Evolutionary conservation across 2,329 filamentous ascomycete genomes (phyloP), one percentile per base, ranked within the genome.

Genomic region (Setomelanomma holmii): DNA sequence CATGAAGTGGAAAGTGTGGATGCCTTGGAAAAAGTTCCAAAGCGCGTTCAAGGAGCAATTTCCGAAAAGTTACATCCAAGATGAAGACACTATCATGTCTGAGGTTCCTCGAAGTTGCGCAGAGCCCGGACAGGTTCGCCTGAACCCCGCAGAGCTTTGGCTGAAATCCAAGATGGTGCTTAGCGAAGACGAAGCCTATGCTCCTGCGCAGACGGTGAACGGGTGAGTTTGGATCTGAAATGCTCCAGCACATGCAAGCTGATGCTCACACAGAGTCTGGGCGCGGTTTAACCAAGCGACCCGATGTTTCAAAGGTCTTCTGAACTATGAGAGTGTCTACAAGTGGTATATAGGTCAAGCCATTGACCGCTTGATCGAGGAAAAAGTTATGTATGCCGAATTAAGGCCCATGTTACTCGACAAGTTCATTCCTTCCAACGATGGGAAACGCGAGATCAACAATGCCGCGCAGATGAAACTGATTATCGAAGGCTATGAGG

Each of bases 351-450:
- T 86, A 2, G 75, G 77, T 8, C 68, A 76, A 3, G 85, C 84
- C 17, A 82, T 89, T 10, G 76, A 86, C 51, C 82, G 85, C 53
- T 86, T 90, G 68, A 81, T 85, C 19, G 64, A 77, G 5, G 86
- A 90, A 64, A 84, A 84, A 38, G 86, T 90, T 58, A 87, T 88
- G 73, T 90, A 89, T 61, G 87, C 86, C 22, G 88, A 90, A 72
- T 83, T 90, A 35, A 81, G 88, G 22, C 87, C 86, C 2, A 90
- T 89, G 73, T 85, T 90, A 38, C 84, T 89, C 79, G 80, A 78
- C 46, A 89, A 89, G 62, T 81, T 82, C 36, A 81, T 90, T 6
- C 86, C 82, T 53, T 78, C 67, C 19, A 80, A 87, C 61, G 80
- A 88, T 52, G 86, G 86, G 3, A 75, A 67, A 1, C 58, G 63